Evolutionary conservation across 768 basidiomycete species (phyloP).

Genomic region (Kwoniella botswanensis): DNA sequence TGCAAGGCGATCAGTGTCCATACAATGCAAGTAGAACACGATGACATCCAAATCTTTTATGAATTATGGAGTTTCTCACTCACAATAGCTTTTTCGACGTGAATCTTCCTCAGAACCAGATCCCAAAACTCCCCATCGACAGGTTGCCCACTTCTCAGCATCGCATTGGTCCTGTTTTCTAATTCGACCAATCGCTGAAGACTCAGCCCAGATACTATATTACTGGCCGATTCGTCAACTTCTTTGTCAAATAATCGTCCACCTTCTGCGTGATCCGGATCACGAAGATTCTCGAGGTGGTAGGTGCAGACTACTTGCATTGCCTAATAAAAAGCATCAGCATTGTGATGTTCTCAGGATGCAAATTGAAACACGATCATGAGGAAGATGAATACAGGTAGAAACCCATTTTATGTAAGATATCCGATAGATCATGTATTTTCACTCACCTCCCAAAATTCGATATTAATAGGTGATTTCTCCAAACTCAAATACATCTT

Average conservation of each 20-base stretch:
- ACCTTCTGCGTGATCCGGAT: constrained; percentile 55
- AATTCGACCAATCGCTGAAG: constrained; percentile 80
- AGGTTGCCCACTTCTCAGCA: constrained; percentile 88
- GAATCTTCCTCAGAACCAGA: constrained; percentile 80
- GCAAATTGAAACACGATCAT: too few relatives aligned
- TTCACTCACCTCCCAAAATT: constrained; percentile 88
- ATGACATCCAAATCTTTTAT: too few relatives aligned
- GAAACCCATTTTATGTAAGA: too few relatives aligned
- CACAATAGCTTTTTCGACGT: constrained; percentile 98
- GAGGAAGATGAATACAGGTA: too few relatives aligned
- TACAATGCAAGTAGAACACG: too few relatives aligned
- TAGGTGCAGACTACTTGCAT: constrained; percentile 98
- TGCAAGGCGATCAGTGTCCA: constrained; percentile 53
- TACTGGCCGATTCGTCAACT: constrained; percentile 83
- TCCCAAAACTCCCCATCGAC: constrained; percentile 99
- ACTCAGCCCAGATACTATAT: constrained; percentile 80
- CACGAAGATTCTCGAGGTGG: constrained; percentile 74
- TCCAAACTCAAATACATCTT: constrained; percentile 88
- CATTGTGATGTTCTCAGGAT: not conserved
- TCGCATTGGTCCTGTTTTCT: constrained; percentile 84
- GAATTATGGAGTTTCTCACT: constrained; percentile 1
- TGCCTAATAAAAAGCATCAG: constrained; percentile 64
- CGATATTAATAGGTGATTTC: constrained; percentile 79
- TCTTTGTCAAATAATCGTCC: constrained; percentile 60
- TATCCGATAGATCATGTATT: too few relatives aligned